Percentiles rank a stretch among this genome's conserved stretches.
Evolutionary conservation across 2,329 filamentous ascomycete genomes (phyloP).

Genomic region (Colletotrichum navitas): DNA sequence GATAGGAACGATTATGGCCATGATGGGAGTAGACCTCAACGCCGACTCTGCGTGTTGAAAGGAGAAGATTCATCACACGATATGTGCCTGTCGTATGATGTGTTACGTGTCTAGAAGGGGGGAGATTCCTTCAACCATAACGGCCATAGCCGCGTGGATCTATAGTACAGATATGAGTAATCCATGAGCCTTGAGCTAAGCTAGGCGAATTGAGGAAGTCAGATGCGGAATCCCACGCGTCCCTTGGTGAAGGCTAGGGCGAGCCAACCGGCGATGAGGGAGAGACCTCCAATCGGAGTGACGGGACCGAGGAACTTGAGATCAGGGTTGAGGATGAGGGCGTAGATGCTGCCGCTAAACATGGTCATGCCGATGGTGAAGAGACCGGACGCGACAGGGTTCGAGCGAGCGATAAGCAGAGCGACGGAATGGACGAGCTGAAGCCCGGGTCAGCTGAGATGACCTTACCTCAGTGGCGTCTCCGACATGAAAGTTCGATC

Average conservation of each 20-base stretch:
- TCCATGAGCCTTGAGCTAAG: background rate
- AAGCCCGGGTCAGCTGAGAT: background rate
- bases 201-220: background rate
- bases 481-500: background rate
- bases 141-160: no score
- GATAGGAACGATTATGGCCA: background rate
- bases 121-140: background rate
- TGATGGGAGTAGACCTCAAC: background rate
- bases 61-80: background rate
- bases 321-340: slow-evolving; percentile 71
- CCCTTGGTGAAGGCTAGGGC: slow-evolving; percentile 50
- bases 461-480: background rate
- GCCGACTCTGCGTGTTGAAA: background rate
- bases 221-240: slow-evolving; percentile 26
- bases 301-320: slow-evolving; percentile 73
- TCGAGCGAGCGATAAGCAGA: slow-evolving; percentile 69
- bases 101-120: no score
- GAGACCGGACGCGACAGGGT: slow-evolving; percentile 68
- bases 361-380: slow-evolving; percentile 75
- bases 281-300: slow-evolving; percentile 74
- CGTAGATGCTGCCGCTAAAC: slow-evolving; percentile 76
- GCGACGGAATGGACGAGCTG: slow-evolving; percentile 74
- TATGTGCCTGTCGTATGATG: background rate
- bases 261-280: slow-evolving; percentile 74
- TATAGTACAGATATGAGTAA: slow-evolving; percentile 5